A percentile compares a stretch with the other conserved stretches of the same genome.
These are phyloP conservation scores for Globisporangium barbulae DNA, from an alignment of 352 stramenopile species.

Conservation along the genomic window DNA sequence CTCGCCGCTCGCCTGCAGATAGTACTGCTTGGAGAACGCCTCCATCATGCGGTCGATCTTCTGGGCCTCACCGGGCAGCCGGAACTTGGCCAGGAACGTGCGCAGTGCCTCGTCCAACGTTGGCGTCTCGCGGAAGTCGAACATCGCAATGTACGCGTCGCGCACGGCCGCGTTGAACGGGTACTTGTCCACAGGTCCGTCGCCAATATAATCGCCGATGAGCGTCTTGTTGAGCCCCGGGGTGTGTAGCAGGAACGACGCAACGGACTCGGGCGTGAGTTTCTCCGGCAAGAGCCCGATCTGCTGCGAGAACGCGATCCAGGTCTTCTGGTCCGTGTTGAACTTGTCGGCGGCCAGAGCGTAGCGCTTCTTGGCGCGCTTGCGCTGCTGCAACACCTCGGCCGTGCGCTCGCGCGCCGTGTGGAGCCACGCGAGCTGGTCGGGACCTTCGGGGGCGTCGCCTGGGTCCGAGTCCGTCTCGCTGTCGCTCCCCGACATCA, in stretches of 20 bases:
- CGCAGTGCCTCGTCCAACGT: constrained; percentile 91
- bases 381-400: constrained; percentile 88
- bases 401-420: constrained; percentile 83
- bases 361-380: constrained; percentile 91
- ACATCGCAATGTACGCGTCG: constrained; percentile 89
- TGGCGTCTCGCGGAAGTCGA: constrained; percentile 90
- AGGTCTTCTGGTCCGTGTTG: constrained; percentile 93
- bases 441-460: constrained; percentile 23
- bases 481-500: constrained; percentile 77
- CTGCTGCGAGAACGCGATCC: constrained; percentile 88
- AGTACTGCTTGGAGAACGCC: constrained; percentile 92
- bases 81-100: constrained; percentile 93
- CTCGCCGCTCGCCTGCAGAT: constrained; percentile 62
- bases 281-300: constrained; percentile 82
- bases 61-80: constrained; percentile 97
- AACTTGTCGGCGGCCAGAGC: constrained; percentile 91
- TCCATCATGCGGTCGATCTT: constrained; percentile 99
- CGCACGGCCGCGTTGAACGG: constrained; percentile 92
- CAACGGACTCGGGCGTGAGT: constrained; percentile 85
- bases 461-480: constrained; percentile 64
- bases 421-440: constrained; percentile 77
- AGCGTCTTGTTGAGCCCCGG: constrained; percentile 91
- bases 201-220: constrained; percentile 96
- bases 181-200: constrained; percentile 94
- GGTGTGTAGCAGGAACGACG: constrained; percentile 93